phyloP scores from a whole-genome alignment of 2,329 filamentous ascomycete species.

The Tolypocladium nubicola region DNA sequence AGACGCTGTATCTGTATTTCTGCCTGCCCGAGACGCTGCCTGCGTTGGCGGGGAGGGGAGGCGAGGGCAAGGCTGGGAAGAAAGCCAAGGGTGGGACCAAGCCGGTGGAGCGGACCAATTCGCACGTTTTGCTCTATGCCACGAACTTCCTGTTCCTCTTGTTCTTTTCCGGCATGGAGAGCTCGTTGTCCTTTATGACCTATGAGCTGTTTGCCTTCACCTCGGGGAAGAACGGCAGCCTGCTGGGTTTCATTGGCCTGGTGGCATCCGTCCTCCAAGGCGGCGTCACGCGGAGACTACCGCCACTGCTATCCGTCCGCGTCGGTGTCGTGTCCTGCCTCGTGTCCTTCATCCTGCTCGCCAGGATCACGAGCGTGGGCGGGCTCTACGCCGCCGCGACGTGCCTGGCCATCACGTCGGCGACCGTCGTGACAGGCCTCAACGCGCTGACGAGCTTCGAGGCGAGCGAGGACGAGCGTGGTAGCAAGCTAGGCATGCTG shows the following conservation, averaged over 20 bases:
- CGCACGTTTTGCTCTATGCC: slow-evolving; percentile 69
- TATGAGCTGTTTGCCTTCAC: slow-evolving; percentile 84
- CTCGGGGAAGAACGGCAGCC: slow-evolving; percentile 67
- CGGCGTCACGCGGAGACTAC: slow-evolving; percentile 74
- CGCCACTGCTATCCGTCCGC: slow-evolving; percentile 70
- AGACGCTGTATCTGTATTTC: slow-evolving; percentile 80
- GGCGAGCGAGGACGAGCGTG: slow-evolving; percentile 67
- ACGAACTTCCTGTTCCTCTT: slow-evolving; percentile 87
- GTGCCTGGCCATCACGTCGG: slow-evolving; percentile 78
- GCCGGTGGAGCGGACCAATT: slow-evolving; percentile 57
- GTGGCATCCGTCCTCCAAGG: slow-evolving; percentile 89
- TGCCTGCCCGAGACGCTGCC: slow-evolving; percentile 81
- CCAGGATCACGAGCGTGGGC: slow-evolving; percentile 53
- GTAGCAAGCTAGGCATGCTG: slow-evolving; percentile 76
- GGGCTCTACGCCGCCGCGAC: slow-evolving; percentile 75
- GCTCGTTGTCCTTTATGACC: slow-evolving; percentile 94
- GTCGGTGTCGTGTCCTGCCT: slow-evolving; percentile 70
- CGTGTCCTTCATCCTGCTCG: slow-evolving; percentile 69
- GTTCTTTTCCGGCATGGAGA: slow-evolving; percentile 97
- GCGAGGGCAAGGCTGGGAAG: slow-evolving; percentile 15
- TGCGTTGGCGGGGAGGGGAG: slow-evolving; percentile 29
- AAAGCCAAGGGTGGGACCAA: slow-evolving; percentile 12
- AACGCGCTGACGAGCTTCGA: slow-evolving; percentile 91
- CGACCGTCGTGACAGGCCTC: slow-evolving; percentile 87
- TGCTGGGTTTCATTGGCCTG: slow-evolving; percentile 85